These are phyloP conservation scores for Dictyostelium purpureum DNA, from an alignment of 78 protist genomes.

Conservation along the genomic window DNA sequence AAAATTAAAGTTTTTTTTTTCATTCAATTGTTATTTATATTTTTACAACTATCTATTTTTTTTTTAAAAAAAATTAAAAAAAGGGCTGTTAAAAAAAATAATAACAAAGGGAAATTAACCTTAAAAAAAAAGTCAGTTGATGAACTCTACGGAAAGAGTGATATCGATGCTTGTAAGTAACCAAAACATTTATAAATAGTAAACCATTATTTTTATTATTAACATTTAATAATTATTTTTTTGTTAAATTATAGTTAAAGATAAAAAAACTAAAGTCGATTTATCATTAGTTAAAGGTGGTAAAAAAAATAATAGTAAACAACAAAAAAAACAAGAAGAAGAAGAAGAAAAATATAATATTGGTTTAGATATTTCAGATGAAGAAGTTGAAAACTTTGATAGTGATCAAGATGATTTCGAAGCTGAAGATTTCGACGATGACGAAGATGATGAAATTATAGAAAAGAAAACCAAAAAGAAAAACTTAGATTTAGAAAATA, in stretches of 20 bases:
- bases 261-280: constrained; percentile 25
- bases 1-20: neutral
- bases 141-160: constrained; percentile 59
- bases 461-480: constrained; percentile 2
- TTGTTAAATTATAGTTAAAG: neutral
- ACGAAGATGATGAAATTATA: constrained; percentile 44
- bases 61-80: neutral
- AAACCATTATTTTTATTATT: neutral
- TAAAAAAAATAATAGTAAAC: neutral
- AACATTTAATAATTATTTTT: neutral
- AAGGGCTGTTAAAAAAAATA: neutral
- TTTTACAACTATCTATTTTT: no score
- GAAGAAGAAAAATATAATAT: neutral
- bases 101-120: neutral
- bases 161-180: constrained; percentile 53
- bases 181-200: no score
- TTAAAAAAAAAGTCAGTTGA: constrained; percentile 31
- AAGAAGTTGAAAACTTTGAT: constrained; percentile 71
- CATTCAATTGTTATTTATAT: no score
- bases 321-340: neutral
- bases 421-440: constrained; percentile 5
- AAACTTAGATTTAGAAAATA: constrained; percentile 22
- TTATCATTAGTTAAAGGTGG: constrained; percentile 4
- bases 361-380: constrained; percentile 33
- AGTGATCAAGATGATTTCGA: neutral